Evolutionary conservation across 208 protist genomes (phyloP).

Genomic region (Crithidia expoeki): DNA sequence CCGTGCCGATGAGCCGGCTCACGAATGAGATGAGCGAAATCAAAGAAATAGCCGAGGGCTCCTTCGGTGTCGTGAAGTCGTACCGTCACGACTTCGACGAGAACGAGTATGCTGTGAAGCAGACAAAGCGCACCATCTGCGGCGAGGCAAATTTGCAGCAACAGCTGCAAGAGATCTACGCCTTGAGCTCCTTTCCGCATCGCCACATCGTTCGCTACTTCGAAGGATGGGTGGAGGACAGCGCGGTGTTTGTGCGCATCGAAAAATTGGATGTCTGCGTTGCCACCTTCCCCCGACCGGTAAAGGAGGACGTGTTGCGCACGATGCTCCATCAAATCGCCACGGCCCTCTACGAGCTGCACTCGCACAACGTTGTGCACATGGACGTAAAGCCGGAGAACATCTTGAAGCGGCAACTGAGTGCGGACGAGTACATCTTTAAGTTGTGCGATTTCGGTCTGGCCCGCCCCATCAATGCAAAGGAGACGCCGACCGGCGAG

Average conservation of each 20-base stretch:
- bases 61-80: slow-evolving; percentile 72
- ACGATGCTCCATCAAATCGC: slow-evolving; percentile 73
- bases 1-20: slow-evolving; percentile 58
- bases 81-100: slow-evolving; percentile 65
- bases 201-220: slow-evolving; percentile 87
- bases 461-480: slow-evolving; percentile 42
- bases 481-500: slow-evolving; percentile 43
- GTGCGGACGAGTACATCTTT: slow-evolving; percentile 48
- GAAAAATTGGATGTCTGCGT: slow-evolving; percentile 66
- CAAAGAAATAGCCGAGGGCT: slow-evolving; percentile 64
- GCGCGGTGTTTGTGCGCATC: slow-evolving; percentile 74
- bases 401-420: slow-evolving; percentile 24
- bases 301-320: slow-evolving; percentile 51
- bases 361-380: slow-evolving; percentile 76
- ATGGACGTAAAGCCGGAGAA: slow-evolving; percentile 84
- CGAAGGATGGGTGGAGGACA: slow-evolving; percentile 87
- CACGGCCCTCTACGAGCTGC: slow-evolving; percentile 75
- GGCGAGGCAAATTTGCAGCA: slow-evolving; percentile 82
- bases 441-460: slow-evolving; percentile 91
- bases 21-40: slow-evolving; percentile 80
- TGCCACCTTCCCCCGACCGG: slow-evolving; percentile 41
- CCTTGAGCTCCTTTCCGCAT: slow-evolving; percentile 69
- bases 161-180: slow-evolving; percentile 81
- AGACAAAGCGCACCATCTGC: slow-evolving; percentile 69
- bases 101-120: slow-evolving; percentile 81